These are phyloP conservation scores for Skeletonema menzelii DNA, from an alignment of 108 stramenopile species.

Conservation along the genomic window DNA sequence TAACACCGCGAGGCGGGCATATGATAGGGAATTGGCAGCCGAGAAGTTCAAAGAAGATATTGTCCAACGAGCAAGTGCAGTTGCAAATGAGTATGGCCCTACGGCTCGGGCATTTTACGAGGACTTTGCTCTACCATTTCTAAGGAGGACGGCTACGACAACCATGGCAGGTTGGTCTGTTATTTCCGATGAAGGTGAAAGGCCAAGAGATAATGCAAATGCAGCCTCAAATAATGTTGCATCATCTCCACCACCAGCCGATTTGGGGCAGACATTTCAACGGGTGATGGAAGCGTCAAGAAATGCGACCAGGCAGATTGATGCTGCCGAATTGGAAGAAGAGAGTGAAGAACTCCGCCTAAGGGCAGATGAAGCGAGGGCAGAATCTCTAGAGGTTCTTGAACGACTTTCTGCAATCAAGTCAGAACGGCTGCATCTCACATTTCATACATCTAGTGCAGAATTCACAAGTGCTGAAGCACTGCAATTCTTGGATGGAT, in stretches of 20 bases:
- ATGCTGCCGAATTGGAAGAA: slow-evolving; percentile 57
- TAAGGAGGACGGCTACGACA: slow-evolving; percentile 65
- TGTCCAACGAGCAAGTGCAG: slow-evolving; percentile 8
- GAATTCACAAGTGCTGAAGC: slow-evolving; percentile 42
- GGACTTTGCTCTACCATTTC: slow-evolving; percentile 63
- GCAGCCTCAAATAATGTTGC: not conserved
- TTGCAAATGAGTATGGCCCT: slow-evolving; percentile 49
- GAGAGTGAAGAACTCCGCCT: slow-evolving; percentile 52
- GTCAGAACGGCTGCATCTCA: slow-evolving; percentile 36
- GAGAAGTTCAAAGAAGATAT: slow-evolving; percentile 38
- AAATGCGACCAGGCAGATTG: slow-evolving; percentile 56
- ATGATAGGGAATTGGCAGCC: slow-evolving; percentile 73
- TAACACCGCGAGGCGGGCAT: slow-evolving; percentile 45
- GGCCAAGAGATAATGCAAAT: slow-evolving; percentile 10
- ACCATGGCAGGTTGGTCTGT: slow-evolving; percentile 60
- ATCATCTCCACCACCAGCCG: slow-evolving; percentile 9
- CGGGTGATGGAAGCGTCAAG: slow-evolving; percentile 60
- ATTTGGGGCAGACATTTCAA: slow-evolving; percentile 44
- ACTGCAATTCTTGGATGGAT: slow-evolving; percentile 27
- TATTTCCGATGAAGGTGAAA: slow-evolving; percentile 26
- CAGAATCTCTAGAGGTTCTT: slow-evolving; percentile 22
- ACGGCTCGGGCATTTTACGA: slow-evolving; percentile 52
- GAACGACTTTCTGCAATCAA: slow-evolving; percentile 24
- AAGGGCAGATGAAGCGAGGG: slow-evolving; percentile 32
- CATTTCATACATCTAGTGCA: slow-evolving; percentile 24